Conservation (phyloP, 106 monocot genomes). For the Chionographis japonica region DNA sequence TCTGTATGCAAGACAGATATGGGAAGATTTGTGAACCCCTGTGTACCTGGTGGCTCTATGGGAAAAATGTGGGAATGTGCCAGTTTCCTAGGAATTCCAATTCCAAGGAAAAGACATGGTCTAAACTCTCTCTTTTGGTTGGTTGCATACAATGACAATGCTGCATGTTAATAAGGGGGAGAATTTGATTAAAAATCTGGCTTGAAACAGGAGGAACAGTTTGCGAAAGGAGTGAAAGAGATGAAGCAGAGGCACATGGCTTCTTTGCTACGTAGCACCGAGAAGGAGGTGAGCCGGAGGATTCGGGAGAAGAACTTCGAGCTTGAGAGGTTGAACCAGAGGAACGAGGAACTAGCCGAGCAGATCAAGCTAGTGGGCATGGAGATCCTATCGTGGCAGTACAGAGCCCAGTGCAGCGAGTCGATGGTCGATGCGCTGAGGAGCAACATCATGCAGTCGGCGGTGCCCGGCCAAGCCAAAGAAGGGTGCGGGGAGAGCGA, state of each 20-base stretch:
- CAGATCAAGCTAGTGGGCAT: slow-evolving; percentile 40
- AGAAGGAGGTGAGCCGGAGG: slow-evolving; percentile 21
- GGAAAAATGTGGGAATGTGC: too few species aligned
- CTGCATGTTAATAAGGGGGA: too few species aligned
- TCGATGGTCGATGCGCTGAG: slow-evolving; percentile 44
- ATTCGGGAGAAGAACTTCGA: slow-evolving; percentile 53
- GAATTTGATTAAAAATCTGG: too few species aligned
- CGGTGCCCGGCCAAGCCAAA: slow-evolving; percentile 25
- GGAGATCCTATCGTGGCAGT: slow-evolving; percentile 66
- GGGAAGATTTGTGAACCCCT: too few species aligned
- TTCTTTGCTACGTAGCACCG: slow-evolving; percentile 25
- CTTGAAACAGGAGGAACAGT: slow-evolving; percentile 42
- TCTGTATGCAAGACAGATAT: too few species aligned
- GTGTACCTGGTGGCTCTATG: too few species aligned
- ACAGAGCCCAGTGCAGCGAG: slow-evolving; percentile 51
- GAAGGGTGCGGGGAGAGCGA: slow-evolving; percentile 64
- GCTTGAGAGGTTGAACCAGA: slow-evolving; percentile 47
- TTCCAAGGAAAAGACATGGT: too few species aligned
- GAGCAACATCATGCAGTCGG: slow-evolving; percentile 45
- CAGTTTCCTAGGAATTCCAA: too few species aligned
- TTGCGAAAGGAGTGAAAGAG: slow-evolving; percentile 49
- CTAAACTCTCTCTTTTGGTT: too few species aligned
- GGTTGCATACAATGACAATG: too few species aligned
- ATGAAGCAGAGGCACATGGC: slow-evolving; percentile 44
- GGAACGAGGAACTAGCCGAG: slow-evolving; percentile 49